Base-by-base conservation (phyloP, 805 yeast species). In the Starmera dryadoides region DNA sequence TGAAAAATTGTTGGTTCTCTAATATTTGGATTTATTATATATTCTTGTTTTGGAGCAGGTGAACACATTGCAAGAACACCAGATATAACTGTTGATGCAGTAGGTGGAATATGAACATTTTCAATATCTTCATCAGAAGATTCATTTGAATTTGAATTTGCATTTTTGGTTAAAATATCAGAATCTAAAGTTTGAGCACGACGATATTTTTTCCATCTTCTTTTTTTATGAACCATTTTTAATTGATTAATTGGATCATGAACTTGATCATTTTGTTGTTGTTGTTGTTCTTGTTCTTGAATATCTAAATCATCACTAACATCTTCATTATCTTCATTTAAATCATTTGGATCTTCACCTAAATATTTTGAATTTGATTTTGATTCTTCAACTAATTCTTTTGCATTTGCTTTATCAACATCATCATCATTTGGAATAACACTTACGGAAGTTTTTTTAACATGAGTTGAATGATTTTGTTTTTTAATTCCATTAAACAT, bases 41-140 rank as follows among this genome's bases (percentile, higher is more conserved):
- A 91, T 41, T 71, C 71, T 37, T 70, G 56, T 0, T 84, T 66
- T 0, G 98, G 97, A 10, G 80, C 63, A 1, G 96, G 95, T 1
- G 96, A 94, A 6, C 84, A 60, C 6, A 91, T 61, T 1, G 86
- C 77, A 5, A 82, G 76, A 4, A 86, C 74, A 0, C 95, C 95
- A 1, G 95, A 78, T 41, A 82, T 77, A 4, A 91, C 50, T 11
- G 91, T 78, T 0, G 93, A 82, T 0, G 95, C 76, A 46, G 77
- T 80, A 3, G 91, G 93, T 9, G 84, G 71, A 4, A 77, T 68
- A 11, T 58, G 50, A 28, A 73, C 54, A 9, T 52, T 48, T 15
- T 40, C 43, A 4, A 36, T 42, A 18, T 41, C 41, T 4, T 38
- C 35, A 6, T 34, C 34, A 6, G 25, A n/a, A 8, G n/a, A 4